phyloP scores from a whole-genome alignment of 257 asterid genomes.

The Thymus quinquecostatus region DNA sequence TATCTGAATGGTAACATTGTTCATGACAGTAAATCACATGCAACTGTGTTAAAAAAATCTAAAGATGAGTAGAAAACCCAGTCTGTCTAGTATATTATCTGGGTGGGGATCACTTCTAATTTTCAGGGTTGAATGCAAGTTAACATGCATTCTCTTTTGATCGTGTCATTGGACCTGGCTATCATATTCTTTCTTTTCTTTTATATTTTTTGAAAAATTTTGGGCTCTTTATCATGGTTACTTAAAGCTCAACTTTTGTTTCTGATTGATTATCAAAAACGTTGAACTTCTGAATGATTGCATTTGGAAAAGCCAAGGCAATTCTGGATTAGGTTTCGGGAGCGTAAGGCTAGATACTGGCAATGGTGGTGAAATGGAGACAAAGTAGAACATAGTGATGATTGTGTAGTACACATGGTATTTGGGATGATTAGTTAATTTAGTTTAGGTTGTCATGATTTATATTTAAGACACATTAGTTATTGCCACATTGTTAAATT shows the following conservation, averaged over 20 bases:
- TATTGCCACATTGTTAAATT: neutral
- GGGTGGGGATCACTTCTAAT: neutral
- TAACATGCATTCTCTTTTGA: neutral
- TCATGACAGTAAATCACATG: no score
- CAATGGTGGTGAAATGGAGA: neutral
- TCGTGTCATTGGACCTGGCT: neutral
- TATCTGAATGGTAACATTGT: neutral
- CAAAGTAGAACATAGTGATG: neutral
- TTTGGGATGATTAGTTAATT: neutral
- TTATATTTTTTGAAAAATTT: no score
- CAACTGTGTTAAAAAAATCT: neutral
- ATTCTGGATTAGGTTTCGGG: neutral
- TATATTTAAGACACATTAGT: neutral
- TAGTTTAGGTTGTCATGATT: neutral
- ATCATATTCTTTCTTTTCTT: neutral
- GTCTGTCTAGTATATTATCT: no score
- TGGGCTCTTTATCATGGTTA: neutral
- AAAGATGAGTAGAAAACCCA: neutral
- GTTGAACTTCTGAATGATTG: neutral
- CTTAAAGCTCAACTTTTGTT: no score
- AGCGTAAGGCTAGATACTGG: neutral
- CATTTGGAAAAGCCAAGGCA: neutral
- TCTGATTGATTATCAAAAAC: neutral
- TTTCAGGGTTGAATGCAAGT: neutral
- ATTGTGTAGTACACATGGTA: neutral